Evolutionary conservation across 2,329 filamentous ascomycete species (phyloP), one percentile per base, ranked within the genome.

Genomic region (Ophiosphaerella herpotricha): DNA sequence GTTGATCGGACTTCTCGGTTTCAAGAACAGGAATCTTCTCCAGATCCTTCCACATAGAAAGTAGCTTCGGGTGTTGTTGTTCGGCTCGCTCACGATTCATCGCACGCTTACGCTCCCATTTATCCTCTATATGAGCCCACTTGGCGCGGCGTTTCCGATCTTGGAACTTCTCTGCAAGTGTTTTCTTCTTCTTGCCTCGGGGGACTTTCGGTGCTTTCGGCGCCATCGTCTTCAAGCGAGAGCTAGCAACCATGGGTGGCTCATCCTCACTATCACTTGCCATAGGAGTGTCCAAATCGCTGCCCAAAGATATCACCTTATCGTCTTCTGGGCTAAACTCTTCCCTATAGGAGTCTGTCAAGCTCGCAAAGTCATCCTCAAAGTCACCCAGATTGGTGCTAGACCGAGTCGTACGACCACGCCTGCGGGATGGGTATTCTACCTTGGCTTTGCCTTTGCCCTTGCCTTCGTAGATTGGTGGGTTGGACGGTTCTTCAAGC

Each of bases 11-110:
- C 56, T 79, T 80, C 52, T 83, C 76, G 55, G 80, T 80, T 58
- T 84, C 82, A 54, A 97, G 83, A 14, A 86, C 76, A 0, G 89
- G 83, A 59, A 87, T 81, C 1, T 84, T 80, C 68, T 87, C 79
- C 2, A 97, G 77, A 21, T 89, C 84, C 3, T 82, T 73, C 94
- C 94, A 99, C 90, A 97, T 95, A 0, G 86, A 90, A 37, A 75
- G 78, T 35, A 99, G 82, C 46, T 86, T 82, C 0, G 93, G 92
- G 68, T 99, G 94, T 43, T 88, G 79, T 16, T 76, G 72, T 60
- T 92, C 90, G 1, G 96, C 83, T 54, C 87, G 86, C 46, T 78
- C 75, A 43, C 91, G 84, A 43, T 74, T 73, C 71, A 73, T 74
- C 39, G 71, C 73, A 89, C 82, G 61, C 70, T 76, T 63, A 60